Percentiles rank a stretch among this genome's conserved stretches.
phyloP scores from a whole-genome alignment of 345 rosid species.

The Rhizophora mangle region DNA sequence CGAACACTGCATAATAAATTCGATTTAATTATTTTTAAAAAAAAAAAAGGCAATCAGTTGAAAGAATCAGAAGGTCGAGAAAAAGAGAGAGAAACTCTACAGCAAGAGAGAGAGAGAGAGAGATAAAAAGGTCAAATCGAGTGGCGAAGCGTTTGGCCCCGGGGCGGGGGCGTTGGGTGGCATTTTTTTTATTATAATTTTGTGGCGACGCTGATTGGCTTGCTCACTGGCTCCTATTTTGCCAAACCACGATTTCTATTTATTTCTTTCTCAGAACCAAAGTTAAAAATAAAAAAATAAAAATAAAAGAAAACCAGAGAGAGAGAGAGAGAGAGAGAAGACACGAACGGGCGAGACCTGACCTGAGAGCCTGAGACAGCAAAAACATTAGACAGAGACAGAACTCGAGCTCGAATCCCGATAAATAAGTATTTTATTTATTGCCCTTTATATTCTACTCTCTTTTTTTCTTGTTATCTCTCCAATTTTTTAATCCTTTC shows the following conservation, averaged over 20 bases:
- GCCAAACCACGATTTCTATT: slow-evolving; percentile 11
- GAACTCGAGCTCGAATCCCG: slow-evolving; percentile 30
- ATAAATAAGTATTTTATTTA: background rate
- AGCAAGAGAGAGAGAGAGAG: slow-evolving; percentile 11
- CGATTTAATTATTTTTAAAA: background rate
- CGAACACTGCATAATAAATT: too few relatives aligned
- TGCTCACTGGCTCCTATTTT: background rate
- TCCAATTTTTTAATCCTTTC: background rate
- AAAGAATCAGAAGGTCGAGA: background rate
- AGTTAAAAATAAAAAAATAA: too few relatives aligned
- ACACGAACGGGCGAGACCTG: background rate
- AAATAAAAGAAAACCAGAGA: background rate
- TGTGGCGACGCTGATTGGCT: slow-evolving; percentile 21
- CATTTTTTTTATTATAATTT: slow-evolving; percentile 12
- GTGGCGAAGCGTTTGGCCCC: slow-evolving; percentile 35
- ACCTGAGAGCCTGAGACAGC: too few relatives aligned
- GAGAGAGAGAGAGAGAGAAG: background rate
- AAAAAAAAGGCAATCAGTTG: background rate
- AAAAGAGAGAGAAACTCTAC: slow-evolving; percentile 8
- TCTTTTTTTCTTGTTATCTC: background rate
- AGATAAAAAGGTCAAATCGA: slow-evolving; percentile 36
- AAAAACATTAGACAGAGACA: too few relatives aligned
- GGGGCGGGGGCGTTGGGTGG: background rate
- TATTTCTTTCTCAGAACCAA: background rate
- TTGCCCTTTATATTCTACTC: background rate